Base-by-base conservation (phyloP, 164 flowering plant species). In the Vitis riparia region DNA sequence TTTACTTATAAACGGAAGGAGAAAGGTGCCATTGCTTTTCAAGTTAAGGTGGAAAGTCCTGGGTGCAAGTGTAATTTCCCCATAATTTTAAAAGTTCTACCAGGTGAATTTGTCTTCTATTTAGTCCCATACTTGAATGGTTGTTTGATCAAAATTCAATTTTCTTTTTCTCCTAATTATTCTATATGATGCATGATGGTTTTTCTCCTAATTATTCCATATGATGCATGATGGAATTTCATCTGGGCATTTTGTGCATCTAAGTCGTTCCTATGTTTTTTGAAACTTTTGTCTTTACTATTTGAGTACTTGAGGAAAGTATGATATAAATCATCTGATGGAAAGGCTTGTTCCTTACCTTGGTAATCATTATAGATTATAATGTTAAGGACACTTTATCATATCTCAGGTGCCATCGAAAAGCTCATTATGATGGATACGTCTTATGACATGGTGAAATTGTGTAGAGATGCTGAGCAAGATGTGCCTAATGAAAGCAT, bases 351-450 rank as follows among this genome's bases (percentile, higher is more conserved):
- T 30, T n/a, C n/a, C n/a, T 32, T 44, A 27, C n/a, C 49, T n/a
- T 10, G 16, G 52, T 63, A 63, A 48, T 27, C 53, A 32, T 52
- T 13, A 51, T 32, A 30, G 3, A 51, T 11, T 48, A 5, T 19
- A 49, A 30, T 23, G 4, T 13, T 0, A 19, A 3, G 16, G 51
- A 13, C 23, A 3, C 4, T 49, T n/a, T 59, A 19, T 70, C 65
- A 55, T 23, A 52, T 69, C 27, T 67, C 75, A 90, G 97, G 97
- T 73, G 86, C 73, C 50, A 84, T 95, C 70, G 83, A 95, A 72
- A 88, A 86, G 70, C 86, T 93, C 8, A 78, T 84, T 73, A 87
- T 93, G 97, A 91, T 95, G 99, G 98, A 91, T 80, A 68, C 86
- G 55, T 95, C 99, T 17, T 49, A 71, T 79, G 99, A 95, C 78